Conservation (phyloP, 805 yeast genomes). For the Nakazawaea wickerhamii region DNA sequence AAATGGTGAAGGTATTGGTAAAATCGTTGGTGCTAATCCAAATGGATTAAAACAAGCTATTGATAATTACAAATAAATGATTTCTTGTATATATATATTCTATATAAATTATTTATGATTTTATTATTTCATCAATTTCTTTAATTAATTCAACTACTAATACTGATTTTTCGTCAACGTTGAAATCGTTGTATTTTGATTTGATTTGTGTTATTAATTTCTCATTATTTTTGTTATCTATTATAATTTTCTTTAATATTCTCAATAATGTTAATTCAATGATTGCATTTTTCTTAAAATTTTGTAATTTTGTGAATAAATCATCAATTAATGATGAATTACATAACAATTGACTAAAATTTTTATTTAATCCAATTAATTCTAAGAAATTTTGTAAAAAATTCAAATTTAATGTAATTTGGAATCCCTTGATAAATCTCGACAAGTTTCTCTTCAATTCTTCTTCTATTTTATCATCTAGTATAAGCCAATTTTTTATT, state of each 20-base stretch:
- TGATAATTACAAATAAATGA: constrained; percentile 16
- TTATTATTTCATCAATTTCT: constrained; percentile 7
- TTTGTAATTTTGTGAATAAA: constrained; percentile 1
- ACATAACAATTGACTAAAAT: background rate
- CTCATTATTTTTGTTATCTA: background rate
- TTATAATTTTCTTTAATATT: constrained; percentile 6
- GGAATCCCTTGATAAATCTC: constrained; percentile 5
- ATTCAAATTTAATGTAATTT: background rate
- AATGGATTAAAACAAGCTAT: constrained; percentile 26
- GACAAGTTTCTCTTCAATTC: background rate
- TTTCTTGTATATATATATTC: background rate
- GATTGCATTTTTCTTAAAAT: constrained; percentile 4
- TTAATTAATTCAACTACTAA: constrained; percentile 9
- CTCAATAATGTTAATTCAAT: constrained; percentile 8
- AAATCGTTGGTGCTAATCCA: constrained; percentile 63
- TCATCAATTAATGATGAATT: background rate
- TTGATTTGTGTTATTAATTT: background rate
- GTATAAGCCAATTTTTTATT: constrained; percentile 18
- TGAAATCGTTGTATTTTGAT: background rate
- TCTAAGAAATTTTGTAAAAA: constrained; percentile 10
- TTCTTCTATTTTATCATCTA: constrained; percentile 1
- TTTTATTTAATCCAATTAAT: constrained; percentile 2
- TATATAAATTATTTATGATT: too few relatives aligned
- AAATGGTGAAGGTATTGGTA: constrained; percentile 51
- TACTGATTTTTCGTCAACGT: constrained; percentile 4